phyloP scores from a whole-genome alignment of 192 early-diverging fungal species.

The Rhizophagus sp. region DNA sequence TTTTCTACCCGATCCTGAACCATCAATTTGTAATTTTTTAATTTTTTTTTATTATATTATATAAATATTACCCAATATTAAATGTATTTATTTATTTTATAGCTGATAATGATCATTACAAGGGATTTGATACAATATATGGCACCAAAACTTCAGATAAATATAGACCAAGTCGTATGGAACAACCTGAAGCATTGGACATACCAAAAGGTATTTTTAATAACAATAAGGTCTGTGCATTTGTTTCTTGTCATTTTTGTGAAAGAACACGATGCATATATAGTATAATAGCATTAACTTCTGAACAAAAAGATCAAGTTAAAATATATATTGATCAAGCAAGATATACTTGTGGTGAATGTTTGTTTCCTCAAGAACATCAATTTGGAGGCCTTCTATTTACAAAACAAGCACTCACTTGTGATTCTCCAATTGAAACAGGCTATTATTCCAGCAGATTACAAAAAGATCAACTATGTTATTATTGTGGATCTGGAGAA shows the following conservation, averaged over 20 bases:
- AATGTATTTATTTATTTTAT: too few species aligned
- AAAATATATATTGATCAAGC: not conserved
- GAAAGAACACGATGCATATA: not conserved
- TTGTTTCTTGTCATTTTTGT: not conserved
- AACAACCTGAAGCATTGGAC: not conserved
- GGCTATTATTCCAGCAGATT: not conserved
- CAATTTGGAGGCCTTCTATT: not conserved
- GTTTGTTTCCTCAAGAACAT: not conserved
- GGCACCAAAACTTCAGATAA: not conserved
- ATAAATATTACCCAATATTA: too few species aligned
- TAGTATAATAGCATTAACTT: not conserved
- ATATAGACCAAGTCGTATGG: not conserved
- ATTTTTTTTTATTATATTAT: not conserved
- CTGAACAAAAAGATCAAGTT: not conserved
- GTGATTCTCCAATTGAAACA: not conserved
- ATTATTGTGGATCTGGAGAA: not conserved
- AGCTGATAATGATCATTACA: not conserved
- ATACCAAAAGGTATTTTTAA: not conserved
- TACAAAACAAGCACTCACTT: not conserved
- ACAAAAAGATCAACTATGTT: not conserved
- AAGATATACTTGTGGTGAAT: not conserved
- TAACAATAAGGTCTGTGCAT: not conserved
- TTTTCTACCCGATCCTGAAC: constrained; percentile 3
- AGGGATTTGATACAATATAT: not conserved
- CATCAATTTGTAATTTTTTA: not conserved